Conservation (phyloP, 2,329 filamentous ascomycete species). For the Trichoderma brevicompactum region DNA sequence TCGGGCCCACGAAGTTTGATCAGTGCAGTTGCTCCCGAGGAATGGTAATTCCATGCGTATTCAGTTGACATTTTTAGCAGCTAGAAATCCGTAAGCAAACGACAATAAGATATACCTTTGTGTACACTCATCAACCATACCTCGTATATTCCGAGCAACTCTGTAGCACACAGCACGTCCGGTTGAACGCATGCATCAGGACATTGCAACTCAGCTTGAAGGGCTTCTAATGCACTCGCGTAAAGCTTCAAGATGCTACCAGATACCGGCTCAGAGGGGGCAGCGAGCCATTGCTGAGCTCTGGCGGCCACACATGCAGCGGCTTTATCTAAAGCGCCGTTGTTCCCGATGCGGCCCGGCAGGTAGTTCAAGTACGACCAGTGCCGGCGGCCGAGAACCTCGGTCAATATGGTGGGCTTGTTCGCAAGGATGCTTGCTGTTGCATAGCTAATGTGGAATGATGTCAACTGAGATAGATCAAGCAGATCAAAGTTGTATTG, state of each 20-base stretch:
- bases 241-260: conserved; percentile 9
- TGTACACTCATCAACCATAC: not conserved
- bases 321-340: conserved; percentile 13
- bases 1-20: conserved; percentile 24
- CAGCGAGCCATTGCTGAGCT: conserved; percentile 22
- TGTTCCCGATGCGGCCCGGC: conserved; percentile 20
- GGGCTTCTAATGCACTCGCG: conserved; percentile 7
- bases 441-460: conserved; percentile 23
- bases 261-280: conserved; percentile 6
- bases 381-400: conserved; percentile 9
- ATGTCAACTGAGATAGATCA: conserved; percentile 19
- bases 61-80: conserved; percentile 23
- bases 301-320: conserved; percentile 22
- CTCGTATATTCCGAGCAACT: conserved; percentile 22
- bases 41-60: conserved; percentile 18
- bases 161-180: conserved; percentile 23
- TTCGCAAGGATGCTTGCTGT: conserved; percentile 17
- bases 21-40: conserved; percentile 6
- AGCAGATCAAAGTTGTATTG: conserved; percentile 25
- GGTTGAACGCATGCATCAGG: conserved; percentile 2
- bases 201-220: conserved; percentile 15
- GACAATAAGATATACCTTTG: not conserved
- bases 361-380: conserved; percentile 25
- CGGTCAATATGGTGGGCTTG: conserved; percentile 20
- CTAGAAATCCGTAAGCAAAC: not conserved